Evolutionary conservation across 768 basidiomycete species (phyloP), one percentile per base, ranked within the genome.

Genomic region (Podaxis sp.): DNA sequence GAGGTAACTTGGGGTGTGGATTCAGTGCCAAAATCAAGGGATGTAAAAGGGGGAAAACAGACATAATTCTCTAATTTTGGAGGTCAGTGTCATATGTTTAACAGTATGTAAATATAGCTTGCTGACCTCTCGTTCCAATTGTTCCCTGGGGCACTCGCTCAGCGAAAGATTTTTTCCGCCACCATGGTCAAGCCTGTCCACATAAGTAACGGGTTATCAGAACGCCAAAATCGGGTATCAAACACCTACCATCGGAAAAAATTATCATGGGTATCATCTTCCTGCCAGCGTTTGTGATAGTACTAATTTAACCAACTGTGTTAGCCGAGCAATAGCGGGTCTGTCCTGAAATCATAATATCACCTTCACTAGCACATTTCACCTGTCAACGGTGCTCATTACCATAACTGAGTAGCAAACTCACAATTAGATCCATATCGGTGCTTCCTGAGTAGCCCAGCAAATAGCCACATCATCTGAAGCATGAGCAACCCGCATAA

Each of bases 401-500:
- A 33, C 10, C 33, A 46, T 28, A 38, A 52, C 15, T 51, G 40
- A 55, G 49, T 12, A 59, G 56, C 50, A 28, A 15, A 75, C 80
- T 77, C 74, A 85, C 84, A 72, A 69, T 86, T 87, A 44, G 84
- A 82, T 11, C 85, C 86, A 76, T 87, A 87, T 12, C 86, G 79
- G 69, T 87, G 86, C 67, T 86, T 87, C 36, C 84, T 75, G 44
- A 20, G 80, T 61, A 30, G 13, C 20, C 7, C 46, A 63, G 55
- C 5, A 13, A 52, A 17, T 36, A 46, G n/a, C 22, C 52, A 58
- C 20, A 49, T 30, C 17, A 33, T n/a, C 28, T 54, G 50, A 15
- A 8, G 48, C 36, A 51, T 53, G 24, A 56, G 37, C 46, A 50
- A 2, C 15, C n/a, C 26, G 37, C n/a, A 24, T n/a, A 10, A 22